Percentiles rank a stretch among this genome's conserved stretches.
phyloP scores from a whole-genome alignment of 192 early-diverging fungal genomes.

The Coemansia sp. region DNA sequence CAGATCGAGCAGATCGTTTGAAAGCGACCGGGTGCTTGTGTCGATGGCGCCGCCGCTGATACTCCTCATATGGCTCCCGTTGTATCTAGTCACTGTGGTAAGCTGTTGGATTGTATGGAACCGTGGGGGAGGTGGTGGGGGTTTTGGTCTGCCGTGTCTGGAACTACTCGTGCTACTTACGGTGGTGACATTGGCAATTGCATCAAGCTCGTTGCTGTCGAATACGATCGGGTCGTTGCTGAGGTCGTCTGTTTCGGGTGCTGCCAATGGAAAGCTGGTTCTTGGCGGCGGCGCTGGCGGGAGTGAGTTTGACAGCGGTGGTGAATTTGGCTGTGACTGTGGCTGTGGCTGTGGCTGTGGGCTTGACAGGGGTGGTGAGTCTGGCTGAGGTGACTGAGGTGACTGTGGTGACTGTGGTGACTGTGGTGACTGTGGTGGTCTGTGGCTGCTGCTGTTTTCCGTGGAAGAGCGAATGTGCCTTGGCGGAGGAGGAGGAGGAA shows the following conservation, averaged over 20 bases:
- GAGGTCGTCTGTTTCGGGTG: neutral
- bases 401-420: too few relatives aligned
- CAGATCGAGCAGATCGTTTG: neutral
- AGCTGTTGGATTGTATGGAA: neutral
- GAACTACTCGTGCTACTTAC: neutral
- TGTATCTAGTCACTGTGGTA: neutral
- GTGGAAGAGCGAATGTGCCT: too few relatives aligned
- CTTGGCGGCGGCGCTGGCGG: conserved; percentile 1
- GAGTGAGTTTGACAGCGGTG: too few relatives aligned
- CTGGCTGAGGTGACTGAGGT: too few relatives aligned
- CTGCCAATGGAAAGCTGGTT: neutral
- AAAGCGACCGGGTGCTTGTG: neutral
- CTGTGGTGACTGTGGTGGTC: too few relatives aligned
- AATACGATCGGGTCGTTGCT: conserved; percentile 19
- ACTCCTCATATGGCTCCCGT: neutral
- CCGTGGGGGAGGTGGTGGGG: conserved; percentile 1
- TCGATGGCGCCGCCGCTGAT: conserved; percentile 1
- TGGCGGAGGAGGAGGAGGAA: neutral
- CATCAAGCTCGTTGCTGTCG: conserved; percentile 33
- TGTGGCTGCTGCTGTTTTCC: neutral
- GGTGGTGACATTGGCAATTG: conserved; percentile 29
- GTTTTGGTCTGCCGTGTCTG: neutral
- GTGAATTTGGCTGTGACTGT: too few relatives aligned
- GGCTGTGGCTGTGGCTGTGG: too few relatives aligned
- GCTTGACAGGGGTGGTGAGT: too few relatives aligned